Percentiles rank a stretch among this genome's conserved stretches.
phyloP scores from a whole-genome alignment of 495 filamentous ascomycete species.

The Penicillium manginii region DNA sequence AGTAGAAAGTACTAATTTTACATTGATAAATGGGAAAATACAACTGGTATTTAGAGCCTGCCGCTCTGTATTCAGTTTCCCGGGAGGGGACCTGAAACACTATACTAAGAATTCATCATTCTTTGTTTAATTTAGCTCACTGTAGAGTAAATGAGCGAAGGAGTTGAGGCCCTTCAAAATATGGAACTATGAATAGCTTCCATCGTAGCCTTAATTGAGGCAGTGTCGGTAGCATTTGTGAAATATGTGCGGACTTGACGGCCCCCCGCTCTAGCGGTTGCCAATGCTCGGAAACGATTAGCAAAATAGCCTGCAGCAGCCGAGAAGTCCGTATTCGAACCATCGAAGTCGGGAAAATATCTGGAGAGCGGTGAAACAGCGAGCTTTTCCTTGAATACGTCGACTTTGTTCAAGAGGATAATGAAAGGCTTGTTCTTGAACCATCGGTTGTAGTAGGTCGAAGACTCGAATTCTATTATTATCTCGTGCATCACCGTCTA shows the following conservation, averaged over 20 bases:
- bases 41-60: no score
- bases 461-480: background rate
- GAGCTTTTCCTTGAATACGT: background rate
- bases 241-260: background rate
- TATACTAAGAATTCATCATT: no score
- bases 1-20: no score
- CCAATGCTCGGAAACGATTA: background rate
- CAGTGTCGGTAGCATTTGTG: background rate
- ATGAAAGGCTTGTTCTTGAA: background rate
- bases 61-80: no score
- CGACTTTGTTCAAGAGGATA: background rate
- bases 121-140: no score
- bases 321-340: background rate
- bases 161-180: background rate
- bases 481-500: background rate
- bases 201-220: background rate
- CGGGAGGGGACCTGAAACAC: no score
- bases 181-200: background rate
- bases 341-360: background rate
- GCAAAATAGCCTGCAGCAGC: background rate
- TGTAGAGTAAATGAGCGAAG: background rate
- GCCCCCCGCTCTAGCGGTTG: background rate
- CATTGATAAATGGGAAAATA: no score
- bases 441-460: background rate
- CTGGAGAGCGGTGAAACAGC: background rate